Evolutionary conservation across 2,329 filamentous ascomycete genomes (phyloP), one percentile per base, ranked within the genome.

Genomic region (Clonostachys rhizophaga): DNA sequence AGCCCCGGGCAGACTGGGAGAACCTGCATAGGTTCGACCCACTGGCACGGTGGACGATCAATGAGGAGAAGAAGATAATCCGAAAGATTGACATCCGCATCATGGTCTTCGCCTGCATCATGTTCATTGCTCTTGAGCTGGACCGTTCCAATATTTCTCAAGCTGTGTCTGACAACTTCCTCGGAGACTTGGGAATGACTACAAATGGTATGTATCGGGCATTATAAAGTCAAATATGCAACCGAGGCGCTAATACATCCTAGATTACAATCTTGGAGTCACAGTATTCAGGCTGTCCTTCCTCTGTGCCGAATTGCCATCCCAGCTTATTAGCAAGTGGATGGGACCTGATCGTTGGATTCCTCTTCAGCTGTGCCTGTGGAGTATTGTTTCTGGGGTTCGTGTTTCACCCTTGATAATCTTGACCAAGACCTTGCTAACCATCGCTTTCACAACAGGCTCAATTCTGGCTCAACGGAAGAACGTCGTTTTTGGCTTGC

Each of bases 311-410:
- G 64, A 67, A 46, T 66, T 86, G 1, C 83, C 82, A 0, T 83
- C 79, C 0, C 81, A 85, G 55, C 65, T 86, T 14, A 65, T 84
- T 36, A 71, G 67, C 49, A 80, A 84, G 58, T 80, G 70, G 70
- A 58, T 79, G 46, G 80, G 75, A 0, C 77, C 76, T 1, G 79
- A 83, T 51, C 70, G 75, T 20, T 83, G 78, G 79, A 81, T 83
- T 43, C 81, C 80, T 0, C 63, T 75, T 45, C 78, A 81, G 54
- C 79, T 84, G 67, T 62, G 73, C 6, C 66, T 72, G 5, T 81
- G 77, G 78, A 79, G 74, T 53, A 53, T 80, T 5, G 71, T 82
- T 8, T 72, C 79, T 30, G 24, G 8, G 24, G 0, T 61, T 30
- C 24, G 24, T 30, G 8, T 10, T 30, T 30, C 9, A 3, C 24